Evolutionary conservation across 495 filamentous ascomycete species (phyloP), one percentile per base, ranked within the genome.

Genomic region (Amorphotheca resinae): DNA sequence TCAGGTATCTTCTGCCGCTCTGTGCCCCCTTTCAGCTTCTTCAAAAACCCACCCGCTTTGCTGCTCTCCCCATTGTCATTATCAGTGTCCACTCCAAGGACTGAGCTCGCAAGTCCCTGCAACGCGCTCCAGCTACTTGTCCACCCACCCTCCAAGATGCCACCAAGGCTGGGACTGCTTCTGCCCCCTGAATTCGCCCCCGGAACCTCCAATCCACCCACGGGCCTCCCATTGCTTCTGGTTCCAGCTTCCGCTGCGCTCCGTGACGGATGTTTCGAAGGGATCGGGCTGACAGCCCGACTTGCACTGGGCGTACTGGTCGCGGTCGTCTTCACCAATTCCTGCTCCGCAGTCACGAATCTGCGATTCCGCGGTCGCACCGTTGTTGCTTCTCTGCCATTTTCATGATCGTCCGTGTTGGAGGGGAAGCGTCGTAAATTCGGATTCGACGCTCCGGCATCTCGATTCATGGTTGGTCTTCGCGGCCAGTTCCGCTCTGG

Each of bases 61-160:
- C 33, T 39, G 25, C 33, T 22, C 28, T 42, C 32, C 1, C 33
- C 37, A 20, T 44, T 44, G 22, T 25, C 43, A 12, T 43, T 32
- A 4, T 31, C 42, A 6, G 23, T 45, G 17, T 49, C 51, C 15
- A 30, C 47, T 1, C 55, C 53, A 14, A 63, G 46, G 16, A 59
- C 59, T 9, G 60, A 56, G 46, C 32, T 60, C 22, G 60, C 57
- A 33, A 63, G 45, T 15, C 48, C 52, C 21, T 62, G 57, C 9
- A 62, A 35, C 7, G 54, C 42, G 33, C 40, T 44, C 59, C 59
- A 61, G 26, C 40, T 45, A 22, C 52, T 41, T 33, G 41, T 48
- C 44, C 46, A 49, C 4, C 46, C 46, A 3, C 46, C 48, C 20
- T 49, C 47, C 43, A 32, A 54, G 9, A 44, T 28, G 26, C 43